Percentiles rank a stretch among this genome's conserved stretches.
phyloP scores from a whole-genome alignment of 2,329 filamentous ascomycete genomes.

The Aureobasidium sp. region DNA sequence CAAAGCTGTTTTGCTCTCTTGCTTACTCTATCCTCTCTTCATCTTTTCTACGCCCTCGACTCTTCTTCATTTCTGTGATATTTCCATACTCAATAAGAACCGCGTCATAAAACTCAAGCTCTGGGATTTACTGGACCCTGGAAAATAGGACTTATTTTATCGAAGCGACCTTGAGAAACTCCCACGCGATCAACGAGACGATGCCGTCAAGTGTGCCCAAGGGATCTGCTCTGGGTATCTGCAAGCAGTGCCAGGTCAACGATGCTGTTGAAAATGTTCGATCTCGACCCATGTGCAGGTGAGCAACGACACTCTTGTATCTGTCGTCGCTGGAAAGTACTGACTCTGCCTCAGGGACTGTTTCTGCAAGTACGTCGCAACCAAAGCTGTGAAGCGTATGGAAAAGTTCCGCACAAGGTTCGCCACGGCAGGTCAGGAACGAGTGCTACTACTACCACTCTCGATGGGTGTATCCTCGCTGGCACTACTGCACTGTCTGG shows the following conservation, averaged over 20 bases:
- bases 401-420: conserved; percentile 43
- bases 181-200: not conserved
- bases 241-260: conserved; percentile 47
- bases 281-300: conserved; percentile 52
- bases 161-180: not conserved
- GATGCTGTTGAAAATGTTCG: conserved; percentile 47
- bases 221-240: conserved; percentile 25
- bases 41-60: not conserved
- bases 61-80: not conserved
- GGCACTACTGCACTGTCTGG: conserved; percentile 65
- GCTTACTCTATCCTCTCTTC: not conserved
- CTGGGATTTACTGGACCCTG: not conserved
- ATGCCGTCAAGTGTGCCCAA: not conserved
- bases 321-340: not conserved
- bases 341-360: conserved; percentile 48
- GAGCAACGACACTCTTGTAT: conserved; percentile 17
- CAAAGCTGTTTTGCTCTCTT: not conserved
- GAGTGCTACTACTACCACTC: conserved; percentile 65
- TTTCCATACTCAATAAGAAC: not conserved
- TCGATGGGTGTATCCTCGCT: conserved; percentile 78
- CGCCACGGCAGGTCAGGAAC: conserved; percentile 33
- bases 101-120: no score
- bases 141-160: not conserved
- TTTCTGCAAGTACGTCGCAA: conserved; percentile 67
- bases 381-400: conserved; percentile 73